phyloP scores from a whole-genome alignment of 352 stramenopile genomes.

The Peronospora farinosa region DNA sequence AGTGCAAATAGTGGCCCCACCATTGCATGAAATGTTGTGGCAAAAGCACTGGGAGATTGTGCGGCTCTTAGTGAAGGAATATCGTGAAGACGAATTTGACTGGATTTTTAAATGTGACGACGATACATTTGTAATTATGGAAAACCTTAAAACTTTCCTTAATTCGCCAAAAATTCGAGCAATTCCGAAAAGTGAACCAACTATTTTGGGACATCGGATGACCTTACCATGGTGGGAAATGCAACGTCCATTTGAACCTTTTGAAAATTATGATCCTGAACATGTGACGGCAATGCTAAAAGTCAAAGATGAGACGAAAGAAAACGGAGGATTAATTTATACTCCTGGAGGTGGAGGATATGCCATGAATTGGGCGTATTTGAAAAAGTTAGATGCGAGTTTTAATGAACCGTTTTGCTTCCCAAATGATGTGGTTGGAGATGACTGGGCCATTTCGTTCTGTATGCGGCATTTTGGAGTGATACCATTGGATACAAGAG shows the following conservation, averaged over 20 bases:
- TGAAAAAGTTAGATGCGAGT: constrained; percentile 55
- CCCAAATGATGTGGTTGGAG: constrained; percentile 57
- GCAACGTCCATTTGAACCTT: constrained; percentile 61
- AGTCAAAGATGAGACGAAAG: constrained; percentile 41
- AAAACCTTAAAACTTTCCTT: constrained; percentile 77
- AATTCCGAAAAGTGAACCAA: constrained; percentile 33
- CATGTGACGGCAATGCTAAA: constrained; percentile 45
- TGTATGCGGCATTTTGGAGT: constrained; percentile 76
- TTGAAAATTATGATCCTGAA: constrained; percentile 54
- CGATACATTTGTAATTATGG: constrained; percentile 81
- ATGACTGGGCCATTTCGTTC: constrained; percentile 86
- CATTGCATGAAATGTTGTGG: constrained; percentile 72
- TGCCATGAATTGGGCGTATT: constrained; percentile 78
- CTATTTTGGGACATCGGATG: constrained; percentile 78
- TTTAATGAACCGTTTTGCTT: constrained; percentile 77
- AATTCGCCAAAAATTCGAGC: constrained; percentile 40
- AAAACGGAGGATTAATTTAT: constrained; percentile 69
- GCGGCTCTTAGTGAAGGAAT: constrained; percentile 61
- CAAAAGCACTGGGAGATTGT: constrained; percentile 83
- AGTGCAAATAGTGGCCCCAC: constrained; percentile 54
- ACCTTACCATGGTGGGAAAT: constrained; percentile 85
- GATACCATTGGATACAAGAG: constrained; percentile 63
- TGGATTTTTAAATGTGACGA: constrained; percentile 88
- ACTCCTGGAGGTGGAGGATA: constrained; percentile 77
- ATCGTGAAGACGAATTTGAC: constrained; percentile 56